Evolutionary conservation across 2,329 filamentous ascomycete genomes (phyloP).

Genomic region (Lachnellula hyalina): DNA sequence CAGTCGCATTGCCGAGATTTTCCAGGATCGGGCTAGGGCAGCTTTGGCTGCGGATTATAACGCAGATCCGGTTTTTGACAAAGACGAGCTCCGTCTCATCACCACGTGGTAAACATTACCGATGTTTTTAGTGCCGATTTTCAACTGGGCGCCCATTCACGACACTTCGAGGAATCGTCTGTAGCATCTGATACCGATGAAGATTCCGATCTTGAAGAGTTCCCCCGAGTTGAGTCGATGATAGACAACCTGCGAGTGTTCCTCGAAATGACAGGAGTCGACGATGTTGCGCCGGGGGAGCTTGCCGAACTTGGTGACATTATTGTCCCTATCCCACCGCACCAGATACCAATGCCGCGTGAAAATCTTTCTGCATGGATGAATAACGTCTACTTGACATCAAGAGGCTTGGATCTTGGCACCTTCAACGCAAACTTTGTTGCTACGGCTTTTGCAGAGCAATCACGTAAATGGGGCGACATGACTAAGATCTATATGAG

Average conservation of each 20-base stretch:
- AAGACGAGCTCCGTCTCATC: conserved; percentile 6
- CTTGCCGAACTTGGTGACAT: conserved; percentile 6
- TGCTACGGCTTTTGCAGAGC: conserved; percentile 37
- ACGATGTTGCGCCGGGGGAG: conserved; percentile 4
- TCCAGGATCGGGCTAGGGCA: conserved; percentile 7
- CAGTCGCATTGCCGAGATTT: conserved; percentile 3
- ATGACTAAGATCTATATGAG: conserved; percentile 28
- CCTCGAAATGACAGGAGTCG: conserved; percentile 6
- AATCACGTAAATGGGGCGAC: conserved; percentile 30
- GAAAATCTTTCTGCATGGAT: conserved; percentile 18
- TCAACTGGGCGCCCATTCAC: neutral
- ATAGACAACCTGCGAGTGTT: conserved; percentile 8
- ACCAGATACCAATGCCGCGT: neutral
- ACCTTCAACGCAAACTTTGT: conserved; percentile 32
- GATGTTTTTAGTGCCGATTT: conserved; percentile 6
- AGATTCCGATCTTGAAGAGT: conserved; percentile 5
- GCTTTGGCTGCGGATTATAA: conserved; percentile 11
- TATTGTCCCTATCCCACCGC: conserved; percentile 4
- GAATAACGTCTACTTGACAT: conserved; percentile 3
- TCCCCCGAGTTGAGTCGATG: conserved; percentile 1
- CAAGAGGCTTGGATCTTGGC: conserved; percentile 9
- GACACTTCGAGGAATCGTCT: conserved; percentile 1
- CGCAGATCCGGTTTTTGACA: conserved; percentile 6
- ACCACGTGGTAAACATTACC: conserved; percentile 8
- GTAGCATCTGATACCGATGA: neutral